phyloP scores from a whole-genome alignment of 192 early-diverging fungal species.

The Chytriomyces confervae region DNA sequence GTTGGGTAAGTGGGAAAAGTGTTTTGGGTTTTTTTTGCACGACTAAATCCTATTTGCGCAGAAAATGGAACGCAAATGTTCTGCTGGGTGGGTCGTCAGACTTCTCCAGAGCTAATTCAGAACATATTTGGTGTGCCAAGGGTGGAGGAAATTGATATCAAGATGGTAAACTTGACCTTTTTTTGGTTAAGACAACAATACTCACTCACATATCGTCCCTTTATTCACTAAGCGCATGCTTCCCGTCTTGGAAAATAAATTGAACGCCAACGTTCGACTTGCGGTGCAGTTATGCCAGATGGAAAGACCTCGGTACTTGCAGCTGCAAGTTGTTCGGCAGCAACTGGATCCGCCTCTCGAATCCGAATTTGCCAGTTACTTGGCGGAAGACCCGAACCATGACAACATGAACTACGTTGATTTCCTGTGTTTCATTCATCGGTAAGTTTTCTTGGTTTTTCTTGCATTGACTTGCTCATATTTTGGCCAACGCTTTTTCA shows the following conservation, averaged over 20 bases:
- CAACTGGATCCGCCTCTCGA: constrained; percentile 79
- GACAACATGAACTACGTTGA: constrained; percentile 93
- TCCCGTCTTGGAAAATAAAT: constrained; percentile 69
- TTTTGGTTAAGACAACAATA: background rate
- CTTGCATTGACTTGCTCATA: background rate
- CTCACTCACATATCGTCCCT: constrained; percentile 31
- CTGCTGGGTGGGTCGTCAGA: constrained; percentile 87
- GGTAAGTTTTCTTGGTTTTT: constrained; percentile 42
- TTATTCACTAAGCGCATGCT: constrained; percentile 57
- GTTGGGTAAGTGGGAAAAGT: constrained; percentile 57
- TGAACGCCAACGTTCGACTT: constrained; percentile 68
- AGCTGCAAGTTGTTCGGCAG: constrained; percentile 81
- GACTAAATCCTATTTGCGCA: constrained; percentile 14
- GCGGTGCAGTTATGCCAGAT: constrained; percentile 71
- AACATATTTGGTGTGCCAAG: constrained; percentile 81
- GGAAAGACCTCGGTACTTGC: constrained; percentile 68
- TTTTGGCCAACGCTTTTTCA: background rate
- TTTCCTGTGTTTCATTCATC: constrained; percentile 85
- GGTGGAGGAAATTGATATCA: constrained; percentile 74
- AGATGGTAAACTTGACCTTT: constrained; percentile 52
- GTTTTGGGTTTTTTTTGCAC: background rate
- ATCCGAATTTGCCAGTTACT: constrained; percentile 73
- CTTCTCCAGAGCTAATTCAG: constrained; percentile 65
- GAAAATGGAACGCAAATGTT: constrained; percentile 81
- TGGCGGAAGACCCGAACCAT: constrained; percentile 90